A percentile compares a stretch with the other conserved stretches of the same genome.
These are phyloP conservation scores for Phytophthora pinifolia DNA, from an alignment of 352 stramenopile species.

Conservation along the genomic window DNA sequence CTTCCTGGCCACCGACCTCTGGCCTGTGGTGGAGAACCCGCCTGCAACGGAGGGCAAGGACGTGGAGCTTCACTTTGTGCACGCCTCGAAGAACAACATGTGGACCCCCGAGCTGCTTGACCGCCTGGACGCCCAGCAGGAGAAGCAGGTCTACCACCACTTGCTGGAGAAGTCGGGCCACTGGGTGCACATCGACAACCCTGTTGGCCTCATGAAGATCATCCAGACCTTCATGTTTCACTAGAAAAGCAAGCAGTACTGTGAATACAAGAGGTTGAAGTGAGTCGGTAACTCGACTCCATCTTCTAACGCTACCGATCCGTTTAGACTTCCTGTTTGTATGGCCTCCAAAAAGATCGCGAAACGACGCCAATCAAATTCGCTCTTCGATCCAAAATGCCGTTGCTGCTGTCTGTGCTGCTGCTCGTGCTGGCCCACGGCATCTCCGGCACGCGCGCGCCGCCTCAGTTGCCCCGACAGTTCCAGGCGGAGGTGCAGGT, in stretches of 20 bases:
- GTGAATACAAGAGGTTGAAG: too few relatives aligned
- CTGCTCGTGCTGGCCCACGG: slow-evolving; percentile 1
- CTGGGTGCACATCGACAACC: slow-evolving; percentile 89
- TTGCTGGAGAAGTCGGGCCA: slow-evolving; percentile 75
- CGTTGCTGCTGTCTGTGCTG: slow-evolving; percentile 6
- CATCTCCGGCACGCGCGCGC: slow-evolving; percentile 10
- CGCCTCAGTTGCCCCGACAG: slow-evolving; percentile 46
- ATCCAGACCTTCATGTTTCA: slow-evolving; percentile 47
- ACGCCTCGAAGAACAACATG: slow-evolving; percentile 75
- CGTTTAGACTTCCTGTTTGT: slow-evolving; percentile 4
- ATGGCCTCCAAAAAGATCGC: slow-evolving; percentile 26
- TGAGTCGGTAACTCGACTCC: slow-evolving; percentile 10
- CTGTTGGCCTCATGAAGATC: slow-evolving; percentile 63
- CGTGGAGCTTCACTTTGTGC: slow-evolving; percentile 75
- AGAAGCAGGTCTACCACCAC: slow-evolving; percentile 61
- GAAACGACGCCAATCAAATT: slow-evolving; percentile 21
- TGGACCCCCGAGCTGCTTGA: slow-evolving; percentile 57
- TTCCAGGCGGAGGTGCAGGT: slow-evolving; percentile 58
- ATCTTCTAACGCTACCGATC: slow-evolving; percentile 3
- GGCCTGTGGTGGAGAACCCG: slow-evolving; percentile 52
- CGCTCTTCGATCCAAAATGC: slow-evolving; percentile 2
- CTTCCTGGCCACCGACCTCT: slow-evolving; percentile 69
- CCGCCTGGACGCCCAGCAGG: slow-evolving; percentile 43
- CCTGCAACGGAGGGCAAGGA: slow-evolving; percentile 31
- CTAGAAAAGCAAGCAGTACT: slow-evolving; percentile 19